Conservation (phyloP, 768 basidiomycete species). For the Pholiota conissans region DNA sequence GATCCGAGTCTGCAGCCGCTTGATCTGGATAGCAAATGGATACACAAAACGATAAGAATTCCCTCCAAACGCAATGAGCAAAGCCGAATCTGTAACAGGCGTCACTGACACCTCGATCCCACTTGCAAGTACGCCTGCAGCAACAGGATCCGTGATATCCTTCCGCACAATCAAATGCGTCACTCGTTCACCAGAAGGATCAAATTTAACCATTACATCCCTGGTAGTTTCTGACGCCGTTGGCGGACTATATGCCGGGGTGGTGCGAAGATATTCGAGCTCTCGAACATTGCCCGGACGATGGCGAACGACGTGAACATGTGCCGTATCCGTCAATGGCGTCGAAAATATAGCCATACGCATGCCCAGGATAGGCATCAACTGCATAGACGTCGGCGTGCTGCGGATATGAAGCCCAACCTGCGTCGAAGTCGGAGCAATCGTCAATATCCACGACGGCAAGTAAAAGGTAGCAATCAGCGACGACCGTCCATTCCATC, state of each 20-base stretch:
- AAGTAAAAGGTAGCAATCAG: slow-evolving; percentile 37
- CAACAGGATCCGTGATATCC: slow-evolving; percentile 19
- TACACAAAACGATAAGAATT: slow-evolving; percentile 31
- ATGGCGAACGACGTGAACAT: slow-evolving; percentile 30
- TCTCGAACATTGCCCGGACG: slow-evolving; percentile 24
- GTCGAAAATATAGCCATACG: slow-evolving; percentile 27
- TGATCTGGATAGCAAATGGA: slow-evolving; percentile 44
- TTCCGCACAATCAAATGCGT: slow-evolving; percentile 18
- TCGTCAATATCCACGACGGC: slow-evolving; percentile 30
- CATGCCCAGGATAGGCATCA: slow-evolving; percentile 27
- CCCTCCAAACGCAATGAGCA: slow-evolving; percentile 29
- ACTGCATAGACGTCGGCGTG: slow-evolving; percentile 14
- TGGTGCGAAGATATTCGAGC: slow-evolving; percentile 8
- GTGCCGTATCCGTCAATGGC: slow-evolving; percentile 23
- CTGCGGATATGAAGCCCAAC: slow-evolving; percentile 29
- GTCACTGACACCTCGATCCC: slow-evolving; percentile 20
- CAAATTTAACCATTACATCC: slow-evolving; percentile 11
- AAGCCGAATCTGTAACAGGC: slow-evolving; percentile 31
- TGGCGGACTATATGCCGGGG: not conserved
- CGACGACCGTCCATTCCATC: slow-evolving; percentile 32
- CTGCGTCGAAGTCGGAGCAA: slow-evolving; percentile 14
- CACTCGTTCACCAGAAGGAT: slow-evolving; percentile 9
- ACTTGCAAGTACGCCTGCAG: slow-evolving; percentile 18
- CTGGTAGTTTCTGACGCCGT: not conserved
- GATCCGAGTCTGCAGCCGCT: slow-evolving; percentile 38